Evolutionary conservation across 2,329 filamentous ascomycete species (phyloP), one percentile per base, ranked within the genome.

Genomic region (Parastagonospora avenae): DNA sequence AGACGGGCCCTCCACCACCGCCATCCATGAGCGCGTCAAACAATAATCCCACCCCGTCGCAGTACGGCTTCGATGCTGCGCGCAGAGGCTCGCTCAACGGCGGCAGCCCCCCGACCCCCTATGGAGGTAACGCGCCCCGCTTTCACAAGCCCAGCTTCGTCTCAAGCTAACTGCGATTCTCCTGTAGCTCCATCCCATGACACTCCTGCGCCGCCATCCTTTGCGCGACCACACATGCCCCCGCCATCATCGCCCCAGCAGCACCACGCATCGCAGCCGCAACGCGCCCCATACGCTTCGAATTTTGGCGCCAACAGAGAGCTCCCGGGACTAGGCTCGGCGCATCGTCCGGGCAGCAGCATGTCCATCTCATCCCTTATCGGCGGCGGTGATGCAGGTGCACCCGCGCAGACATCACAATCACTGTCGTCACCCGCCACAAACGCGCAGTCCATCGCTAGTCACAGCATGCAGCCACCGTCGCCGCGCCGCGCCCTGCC

Each of bases 341-440:
- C 77, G 49, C 78, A 82, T 68, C 80, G 85, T 52, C 81, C 82
- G 10, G 82, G 81, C 45, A 83, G 83, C 64, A 86, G 84, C 74
- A 89, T 90, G 86, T 88, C 87, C 40, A 89, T 90, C 71, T 88
- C 85, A n/a, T 86, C 86, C 38, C 83, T 90, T 73, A 81, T 90
- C 52, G 87, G 86, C 52, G 78, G 72, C 73, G 68, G 79, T 80
- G 71, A 77, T 78, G 65, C 73, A 70, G 63, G 72, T 68, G 56
- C 70, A 73, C 44, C 72, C 71, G 45, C 54, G 38, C 68, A 67
- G 52, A 55, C 62, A 52, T 73, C 67, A 46, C 77, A 82, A 51
- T 74, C 78, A 42, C 77, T 82, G 53, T 77, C 80, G 59, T 77
- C 78, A 53, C 79, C 80, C 48, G 59, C 70, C 42, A 62, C 66